These are phyloP conservation scores for Friedmanniomyces endolithicus DNA, from an alignment of 495 filamentous ascomycete genomes.

Conservation along the genomic window DNA sequence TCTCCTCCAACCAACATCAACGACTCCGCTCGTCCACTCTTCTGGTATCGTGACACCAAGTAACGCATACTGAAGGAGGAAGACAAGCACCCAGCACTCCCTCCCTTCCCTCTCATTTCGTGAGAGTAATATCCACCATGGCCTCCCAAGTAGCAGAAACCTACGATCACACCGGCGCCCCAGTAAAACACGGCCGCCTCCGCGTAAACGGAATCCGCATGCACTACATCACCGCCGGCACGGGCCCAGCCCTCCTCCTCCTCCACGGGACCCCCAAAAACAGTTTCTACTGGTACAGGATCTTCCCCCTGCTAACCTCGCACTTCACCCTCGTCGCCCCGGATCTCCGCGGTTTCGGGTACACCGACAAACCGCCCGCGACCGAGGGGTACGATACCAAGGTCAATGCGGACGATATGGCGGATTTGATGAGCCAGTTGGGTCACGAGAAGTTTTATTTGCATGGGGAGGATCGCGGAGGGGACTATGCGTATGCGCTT, in stretches of 20 bases:
- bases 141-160: conserved; percentile 1
- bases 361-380: conserved; percentile 16
- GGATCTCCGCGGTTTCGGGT: conserved; percentile 15
- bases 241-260: conserved; percentile 7
- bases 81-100: no score
- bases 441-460: conserved; percentile 13
- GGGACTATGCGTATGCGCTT: conserved; percentile 13
- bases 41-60: no score
- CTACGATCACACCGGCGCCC: conserved; percentile 9
- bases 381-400: conserved; percentile 9
- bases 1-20: no score
- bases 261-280: conserved; percentile 18
- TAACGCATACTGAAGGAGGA: no score
- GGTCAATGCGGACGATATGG: conserved; percentile 12
- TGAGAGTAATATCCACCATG: background rate
- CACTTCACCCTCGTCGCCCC: conserved; percentile 15
- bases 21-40: no score
- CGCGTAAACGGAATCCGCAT: conserved; percentile 14
- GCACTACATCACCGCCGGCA: conserved; percentile 15
- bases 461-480: conserved; percentile 9
- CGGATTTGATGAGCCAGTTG: conserved; percentile 10
- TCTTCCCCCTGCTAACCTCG: conserved; percentile 9
- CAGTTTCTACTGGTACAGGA: conserved; percentile 17
- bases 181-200: conserved; percentile 8
- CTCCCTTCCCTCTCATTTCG: background rate